Base-by-base conservation (phyloP, 2,329 filamentous ascomycete species). In the Calonectria pseudoturangicola region DNA sequence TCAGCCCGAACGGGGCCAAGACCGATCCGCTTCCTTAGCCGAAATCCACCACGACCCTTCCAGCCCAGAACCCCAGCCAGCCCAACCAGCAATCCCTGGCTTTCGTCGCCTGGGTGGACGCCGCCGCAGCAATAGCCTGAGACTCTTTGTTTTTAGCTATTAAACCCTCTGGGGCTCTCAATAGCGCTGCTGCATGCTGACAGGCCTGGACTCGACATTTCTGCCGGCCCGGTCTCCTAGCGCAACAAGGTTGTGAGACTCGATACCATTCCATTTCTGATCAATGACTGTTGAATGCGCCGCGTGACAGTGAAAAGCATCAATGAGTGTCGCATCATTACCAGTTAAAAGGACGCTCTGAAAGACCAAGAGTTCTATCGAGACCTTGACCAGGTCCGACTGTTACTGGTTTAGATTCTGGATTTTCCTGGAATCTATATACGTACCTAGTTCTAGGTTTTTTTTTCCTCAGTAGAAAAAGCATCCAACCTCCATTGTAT, bases 1-100 rank as follows among this genome's bases (percentile, higher is more conserved):
- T 45, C 41, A 28, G n/a, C 30, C 33, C 25, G 63, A 62, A 51
- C 36, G 62, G 33, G 62, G 39, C 64, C 65, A 64, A 66, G 64
- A 58, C 69, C 64, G 64, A 67, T 71, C 69, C 41, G 68, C 60
- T 33, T 16, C n/a, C 33, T 58, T 36, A 33, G 45, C 65, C 56
- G 45, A 36, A 63, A 60, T 43, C 58, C 58, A 41, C 63, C 63
- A 33, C 45, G 47, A 56, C 54, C 64, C 47, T 67, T 43, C 54
- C 48, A 67, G 64, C 64, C 62, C 41, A 27, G 8, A 54, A 51
- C 51, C 68, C 43, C 68, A 63, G 56, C 28, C 43, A 41, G 30
- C 56, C 21, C 54, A 47, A 41, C 48, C 33, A 62, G 45, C 45
- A 39, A 58, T 70, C 58, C 47, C 58, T 65, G 58, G 67, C 39